These are phyloP conservation scores for Cytospora paraplurivora DNA, from an alignment of 2,329 filamentous ascomycete species.

Conservation along the genomic window DNA sequence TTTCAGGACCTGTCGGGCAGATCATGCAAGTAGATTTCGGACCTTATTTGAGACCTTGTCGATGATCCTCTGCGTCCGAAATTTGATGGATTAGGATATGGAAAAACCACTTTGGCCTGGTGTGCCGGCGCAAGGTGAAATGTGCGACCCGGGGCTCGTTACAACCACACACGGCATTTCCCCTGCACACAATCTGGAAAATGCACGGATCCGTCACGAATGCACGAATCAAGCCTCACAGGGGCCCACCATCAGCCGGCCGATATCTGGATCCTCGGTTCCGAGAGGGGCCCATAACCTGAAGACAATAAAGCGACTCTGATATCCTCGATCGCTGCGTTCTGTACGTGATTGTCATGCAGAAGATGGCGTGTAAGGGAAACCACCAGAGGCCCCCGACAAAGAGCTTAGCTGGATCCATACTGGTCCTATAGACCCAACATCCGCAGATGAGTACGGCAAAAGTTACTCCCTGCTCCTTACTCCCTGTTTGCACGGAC, in stretches of 20 bases:
- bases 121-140: neutral
- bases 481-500: no score
- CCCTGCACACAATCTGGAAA: slow-evolving; percentile 21
- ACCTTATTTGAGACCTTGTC: slow-evolving; percentile 3
- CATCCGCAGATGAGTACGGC: neutral
- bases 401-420: neutral
- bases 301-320: slow-evolving; percentile 2
- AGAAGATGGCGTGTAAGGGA: neutral
- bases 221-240: slow-evolving; percentile 4
- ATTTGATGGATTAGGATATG: neutral
- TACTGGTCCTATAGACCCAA: neutral
- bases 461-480: no score
- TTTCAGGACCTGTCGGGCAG: slow-evolving; percentile 1
- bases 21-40: slow-evolving; percentile 5
- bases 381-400: neutral
- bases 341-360: neutral
- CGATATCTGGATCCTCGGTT: slow-evolving; percentile 21
- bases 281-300: slow-evolving; percentile 8
- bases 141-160: slow-evolving; percentile 12
- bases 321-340: neutral
- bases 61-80: neutral
- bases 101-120: neutral
- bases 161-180: slow-evolving; percentile 22
- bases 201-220: slow-evolving; percentile 5
- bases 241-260: slow-evolving; percentile 13